These are phyloP conservation scores for Colletotrichum lupini DNA, from an alignment of 2,329 filamentous ascomycete species.

Conservation along the genomic window DNA sequence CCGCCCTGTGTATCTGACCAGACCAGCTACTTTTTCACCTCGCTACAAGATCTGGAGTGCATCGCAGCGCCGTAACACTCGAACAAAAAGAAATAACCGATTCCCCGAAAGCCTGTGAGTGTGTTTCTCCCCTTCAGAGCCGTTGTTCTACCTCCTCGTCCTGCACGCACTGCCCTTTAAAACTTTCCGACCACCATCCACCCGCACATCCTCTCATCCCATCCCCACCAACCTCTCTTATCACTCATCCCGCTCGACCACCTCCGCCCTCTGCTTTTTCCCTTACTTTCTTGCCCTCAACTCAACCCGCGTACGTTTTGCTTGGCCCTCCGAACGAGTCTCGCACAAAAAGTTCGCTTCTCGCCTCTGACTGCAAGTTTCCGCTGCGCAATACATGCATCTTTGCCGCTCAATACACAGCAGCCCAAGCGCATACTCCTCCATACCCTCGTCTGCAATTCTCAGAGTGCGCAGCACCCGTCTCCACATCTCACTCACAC, in stretches of 20 bases:
- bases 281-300: slow-evolving; percentile 2
- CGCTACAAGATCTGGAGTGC: slow-evolving; percentile 36
- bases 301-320: not conserved
- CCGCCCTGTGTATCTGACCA: slow-evolving; percentile 29
- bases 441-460: slow-evolving; percentile 15
- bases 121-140: slow-evolving; percentile 7
- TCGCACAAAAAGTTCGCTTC: slow-evolving; percentile 11
- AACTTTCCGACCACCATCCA: slow-evolving; percentile 32
- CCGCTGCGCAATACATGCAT: slow-evolving; percentile 1
- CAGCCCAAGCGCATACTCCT: slow-evolving; percentile 1
- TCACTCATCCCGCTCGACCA: slow-evolving; percentile 30
- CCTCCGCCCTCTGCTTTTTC: slow-evolving; percentile 30
- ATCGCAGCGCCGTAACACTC: slow-evolving; percentile 32
- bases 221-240: slow-evolving; percentile 35
- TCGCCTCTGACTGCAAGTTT: slow-evolving; percentile 4
- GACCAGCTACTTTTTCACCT: slow-evolving; percentile 23
- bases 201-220: slow-evolving; percentile 23
- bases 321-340: not conserved
- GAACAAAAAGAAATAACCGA: slow-evolving; percentile 24
- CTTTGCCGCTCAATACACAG: not conserved
- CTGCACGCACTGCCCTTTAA: slow-evolving; percentile 32
- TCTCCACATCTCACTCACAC: slow-evolving; percentile 31
- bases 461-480: slow-evolving; percentile 21
- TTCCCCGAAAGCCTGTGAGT: slow-evolving; percentile 24
- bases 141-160: slow-evolving; percentile 14